Base-by-base conservation (phyloP, 1,284 basidiomycete genomes). In the Trichosporon ovoides region DNA sequence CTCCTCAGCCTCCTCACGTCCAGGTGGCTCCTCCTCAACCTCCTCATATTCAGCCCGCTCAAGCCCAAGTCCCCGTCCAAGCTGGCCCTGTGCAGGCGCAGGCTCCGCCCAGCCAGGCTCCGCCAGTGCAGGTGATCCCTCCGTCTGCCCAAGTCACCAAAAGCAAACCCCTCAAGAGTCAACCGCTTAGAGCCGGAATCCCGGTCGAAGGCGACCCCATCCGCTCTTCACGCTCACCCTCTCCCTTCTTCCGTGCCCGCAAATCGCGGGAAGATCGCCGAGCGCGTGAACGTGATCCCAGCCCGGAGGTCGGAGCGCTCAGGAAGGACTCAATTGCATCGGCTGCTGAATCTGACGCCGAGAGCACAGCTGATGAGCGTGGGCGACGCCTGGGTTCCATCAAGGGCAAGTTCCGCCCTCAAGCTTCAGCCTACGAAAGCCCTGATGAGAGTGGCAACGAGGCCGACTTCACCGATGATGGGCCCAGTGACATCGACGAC, bases 281-380 rank as follows among this genome's bases (percentile, higher is more conserved):
- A 9, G 68, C 67, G 10, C 83, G 87, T 55, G 43, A 48, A 9
- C 55, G 55, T 12, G 87, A 89, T 28, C 73, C 81, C 4, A 87
- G 86, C 14, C 88, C 89, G 0, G 81, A 83, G 12, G 85, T 89
- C 18, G 82, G 84, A 48, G 84, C 89, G 1, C 81, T 92, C 56
- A 62, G 59, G 28, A 84, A 85, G 19, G 83, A 85, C 52, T 60
- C 61, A n/a, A 12, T 28, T 2, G 88, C n/a, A n/a, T n/a, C n/a
- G n/a, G n/a, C 88, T 65, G 82, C 79, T 53, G 87, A 89, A 62
- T 81, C 84, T 14, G 82, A 83, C 61, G 75, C 74, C 12, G 82
- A 82, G 58, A 72, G 71, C 22, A 59, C 72, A 68, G 53, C 38
- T 11, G 57, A 60, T 75, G 80, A 75, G 63, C 71, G 54, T 73